Percentiles rank a stretch among this genome's conserved stretches.
Evolutionary conservation across 2,329 filamentous ascomycete species (phyloP).

Genomic region (Fusarium sp.): DNA sequence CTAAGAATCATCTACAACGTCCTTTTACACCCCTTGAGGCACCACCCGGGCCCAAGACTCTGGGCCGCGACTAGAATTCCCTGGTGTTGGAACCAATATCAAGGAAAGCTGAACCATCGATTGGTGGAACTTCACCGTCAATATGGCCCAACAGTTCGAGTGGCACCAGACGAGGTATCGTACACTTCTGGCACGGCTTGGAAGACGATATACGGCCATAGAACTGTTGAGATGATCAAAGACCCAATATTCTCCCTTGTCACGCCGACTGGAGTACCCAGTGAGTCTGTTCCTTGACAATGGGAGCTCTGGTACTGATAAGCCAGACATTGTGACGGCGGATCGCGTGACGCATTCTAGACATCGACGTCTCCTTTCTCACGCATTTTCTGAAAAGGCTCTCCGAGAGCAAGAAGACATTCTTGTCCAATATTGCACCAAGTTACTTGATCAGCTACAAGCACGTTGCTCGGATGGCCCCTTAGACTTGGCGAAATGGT

Average conservation of each 20-base stretch:
- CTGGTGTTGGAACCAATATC: conserved; percentile 36
- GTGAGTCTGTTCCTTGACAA: conserved; percentile 3
- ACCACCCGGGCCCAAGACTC: conserved; percentile 23
- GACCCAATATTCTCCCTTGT: conserved; percentile 34
- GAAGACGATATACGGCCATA: conserved; percentile 33
- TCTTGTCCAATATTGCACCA: conserved; percentile 29
- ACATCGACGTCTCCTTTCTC: conserved; percentile 29
- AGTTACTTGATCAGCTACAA: conserved; percentile 25
- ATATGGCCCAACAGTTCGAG: conserved; percentile 29
- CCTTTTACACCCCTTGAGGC: conserved; percentile 22
- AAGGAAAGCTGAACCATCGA: conserved; percentile 27
- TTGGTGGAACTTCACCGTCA: conserved; percentile 25
- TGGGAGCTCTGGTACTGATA: not conserved
- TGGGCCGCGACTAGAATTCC: conserved; percentile 33
- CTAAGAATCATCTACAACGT: conserved; percentile 17
- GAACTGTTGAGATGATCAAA: conserved; percentile 32
- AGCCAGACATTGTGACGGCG: conserved; percentile 34
- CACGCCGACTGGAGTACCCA: conserved; percentile 33
- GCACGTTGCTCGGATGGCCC: not conserved
- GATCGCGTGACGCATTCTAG: conserved; percentile 26
- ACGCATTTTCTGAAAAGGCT: conserved; percentile 37
- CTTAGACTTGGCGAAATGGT: conserved; percentile 31
- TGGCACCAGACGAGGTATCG: conserved; percentile 32
- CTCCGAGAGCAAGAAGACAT: conserved; percentile 34
- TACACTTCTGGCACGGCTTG: conserved; percentile 31